phyloP scores from a whole-genome alignment of 2,329 filamentous ascomycete genomes.

The Apiospora aurea region DNA sequence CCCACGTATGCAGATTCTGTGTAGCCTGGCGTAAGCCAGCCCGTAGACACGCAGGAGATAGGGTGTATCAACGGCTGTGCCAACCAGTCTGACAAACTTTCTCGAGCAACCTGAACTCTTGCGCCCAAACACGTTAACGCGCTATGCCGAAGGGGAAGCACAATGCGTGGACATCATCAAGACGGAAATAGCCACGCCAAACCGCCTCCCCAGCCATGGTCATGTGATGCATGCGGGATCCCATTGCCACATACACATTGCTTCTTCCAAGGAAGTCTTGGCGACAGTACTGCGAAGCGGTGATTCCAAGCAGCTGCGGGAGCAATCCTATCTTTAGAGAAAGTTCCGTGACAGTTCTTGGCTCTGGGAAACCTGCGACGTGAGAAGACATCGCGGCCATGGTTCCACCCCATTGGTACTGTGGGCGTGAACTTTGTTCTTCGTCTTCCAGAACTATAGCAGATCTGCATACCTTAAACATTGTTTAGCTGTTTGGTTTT shows the following conservation, averaged over 20 bases:
- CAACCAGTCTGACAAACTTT: background rate
- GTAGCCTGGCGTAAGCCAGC: background rate
- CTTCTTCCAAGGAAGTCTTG: background rate
- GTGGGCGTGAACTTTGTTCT: background rate
- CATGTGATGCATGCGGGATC: background rate
- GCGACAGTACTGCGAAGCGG: background rate
- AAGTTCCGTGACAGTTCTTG: background rate
- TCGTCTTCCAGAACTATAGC: background rate
- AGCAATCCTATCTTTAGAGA: constrained; percentile 12
- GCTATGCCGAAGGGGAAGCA: background rate
- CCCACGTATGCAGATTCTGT: background rate
- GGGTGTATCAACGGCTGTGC: background rate
- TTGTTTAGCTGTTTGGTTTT: background rate
- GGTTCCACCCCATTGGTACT: background rate
- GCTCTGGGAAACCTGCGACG: background rate
- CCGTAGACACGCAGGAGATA: background rate
- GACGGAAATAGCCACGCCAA: background rate
- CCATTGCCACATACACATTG: background rate
- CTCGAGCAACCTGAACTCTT: background rate
- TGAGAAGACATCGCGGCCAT: background rate
- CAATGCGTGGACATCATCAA: background rate
- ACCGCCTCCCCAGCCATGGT: background rate
- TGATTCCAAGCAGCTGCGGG: background rate
- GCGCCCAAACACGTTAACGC: background rate
- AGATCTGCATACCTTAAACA: background rate